Base-by-base conservation (phyloP, 148 eudicot species). In the Dysphania ambrosioides region DNA sequence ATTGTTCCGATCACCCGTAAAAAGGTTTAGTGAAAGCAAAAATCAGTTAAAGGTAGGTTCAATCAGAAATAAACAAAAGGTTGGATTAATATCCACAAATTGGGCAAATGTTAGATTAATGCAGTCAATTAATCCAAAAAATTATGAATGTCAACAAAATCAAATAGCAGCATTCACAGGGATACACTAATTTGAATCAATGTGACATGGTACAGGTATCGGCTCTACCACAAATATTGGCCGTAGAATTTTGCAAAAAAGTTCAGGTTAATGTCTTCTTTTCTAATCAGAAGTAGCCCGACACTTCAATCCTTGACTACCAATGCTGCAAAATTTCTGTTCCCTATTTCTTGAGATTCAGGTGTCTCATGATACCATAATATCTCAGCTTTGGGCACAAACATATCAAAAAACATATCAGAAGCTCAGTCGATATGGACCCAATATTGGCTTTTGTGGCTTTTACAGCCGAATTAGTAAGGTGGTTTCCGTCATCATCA, bases 361-460 rank as follows among this genome's bases (percentile, higher is more conserved):
- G 30, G 58, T n/a, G n/a, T n/a, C n/a, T n/a, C n/a, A n/a, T n/a
- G n/a, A n/a, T n/a, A n/a, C 27, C 13, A 31, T 35, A 61, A 5
- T 51, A 13, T 15, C 44, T 42, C n/a, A 30, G 18, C 47, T 23
- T 58, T 72, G 27, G 8, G 40, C 29, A 2, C 30, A 13, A 42
- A 13, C 30, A 21, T 9, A 8, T 13, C 8, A 42, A 15, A 0
- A 42, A 1, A 42, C 2, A 15, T 63, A 62, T 42, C 61, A 23
- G 69, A 64, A 74, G 32, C 47, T 49, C 70, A 49, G 64, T 38
- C 5, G 36, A 76, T 59, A 42, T 11, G 24, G 11, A 34, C 23
- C 19, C 36, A 68, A 27, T 42, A 42, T 5, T 36, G 32, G 38
- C 27, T 29, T 59, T 41, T 40, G 6, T 34, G 59, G 21, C 35